Percentiles rank a stretch among this genome's conserved stretches.
Evolutionary conservation across 1,284 basidiomycete genomes (phyloP).

Genomic region (Trichosporon coremiiforme): DNA sequence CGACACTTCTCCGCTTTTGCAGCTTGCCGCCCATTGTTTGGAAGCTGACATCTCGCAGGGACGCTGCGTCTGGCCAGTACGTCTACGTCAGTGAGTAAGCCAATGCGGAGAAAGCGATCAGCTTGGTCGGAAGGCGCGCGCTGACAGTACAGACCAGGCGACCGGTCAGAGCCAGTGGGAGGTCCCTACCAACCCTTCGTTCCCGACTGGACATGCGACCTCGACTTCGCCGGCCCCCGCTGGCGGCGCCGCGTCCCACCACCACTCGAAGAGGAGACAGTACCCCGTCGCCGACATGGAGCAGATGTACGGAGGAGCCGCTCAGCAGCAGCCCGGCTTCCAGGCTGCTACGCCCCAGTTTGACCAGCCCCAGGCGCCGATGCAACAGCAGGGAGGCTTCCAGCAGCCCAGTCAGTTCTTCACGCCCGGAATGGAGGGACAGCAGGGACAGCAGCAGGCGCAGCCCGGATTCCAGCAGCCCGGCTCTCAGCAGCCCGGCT

Average conservation of each 20-base stretch:
- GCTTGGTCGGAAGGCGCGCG: neutral
- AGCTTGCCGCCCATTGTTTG: neutral
- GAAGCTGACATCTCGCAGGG: slow-evolving; percentile 62
- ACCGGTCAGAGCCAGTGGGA: slow-evolving; percentile 70
- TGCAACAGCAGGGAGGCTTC: slow-evolving; percentile 51
- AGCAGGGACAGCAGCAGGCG: slow-evolving; percentile 49
- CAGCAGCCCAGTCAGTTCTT: slow-evolving; percentile 66
- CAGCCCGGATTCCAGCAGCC: slow-evolving; percentile 42
- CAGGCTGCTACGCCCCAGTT: slow-evolving; percentile 21
- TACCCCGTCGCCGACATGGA: slow-evolving; percentile 83
- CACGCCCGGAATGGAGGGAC: slow-evolving; percentile 72
- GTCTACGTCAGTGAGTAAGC: slow-evolving; percentile 71
- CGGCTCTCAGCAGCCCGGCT: slow-evolving; percentile 42
- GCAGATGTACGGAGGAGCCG: slow-evolving; percentile 68
- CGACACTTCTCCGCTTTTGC: neutral
- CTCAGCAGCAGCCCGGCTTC: slow-evolving; percentile 38
- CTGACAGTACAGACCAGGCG: slow-evolving; percentile 44
- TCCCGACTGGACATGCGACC: slow-evolving; percentile 28
- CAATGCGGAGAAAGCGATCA: neutral
- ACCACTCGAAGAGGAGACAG: slow-evolving; percentile 71
- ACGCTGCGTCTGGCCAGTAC: slow-evolving; percentile 74
- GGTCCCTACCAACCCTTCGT: slow-evolving; percentile 56
- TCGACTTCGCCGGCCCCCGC: slow-evolving; percentile 36
- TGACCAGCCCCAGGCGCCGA: slow-evolving; percentile 48
- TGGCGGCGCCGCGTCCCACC: slow-evolving; percentile 39